Evolutionary conservation across 108 stramenopile genomes (phyloP).

Genomic region (Skeletonema grethae): DNA sequence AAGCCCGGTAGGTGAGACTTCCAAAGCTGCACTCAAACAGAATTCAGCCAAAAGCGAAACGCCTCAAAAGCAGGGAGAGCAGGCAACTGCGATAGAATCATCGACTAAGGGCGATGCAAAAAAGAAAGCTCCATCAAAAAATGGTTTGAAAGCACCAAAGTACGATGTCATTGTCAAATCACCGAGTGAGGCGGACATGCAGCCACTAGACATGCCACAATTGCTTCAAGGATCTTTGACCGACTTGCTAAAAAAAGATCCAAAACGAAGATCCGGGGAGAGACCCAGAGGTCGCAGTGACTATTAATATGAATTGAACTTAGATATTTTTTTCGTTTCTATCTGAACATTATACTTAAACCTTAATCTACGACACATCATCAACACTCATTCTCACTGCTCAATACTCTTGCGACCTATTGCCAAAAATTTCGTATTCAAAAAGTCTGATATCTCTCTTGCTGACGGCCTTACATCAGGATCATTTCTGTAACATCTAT

Average conservation of each 20-base stretch:
- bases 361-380: too few relatives aligned
- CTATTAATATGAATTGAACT: background rate
- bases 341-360: background rate
- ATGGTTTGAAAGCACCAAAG: conserved; percentile 2
- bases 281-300: background rate
- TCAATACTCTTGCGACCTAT: background rate
- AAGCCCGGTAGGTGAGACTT: background rate
- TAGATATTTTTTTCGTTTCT: background rate
- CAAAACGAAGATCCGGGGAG: background rate
- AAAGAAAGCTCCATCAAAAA: background rate
- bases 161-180: conserved; percentile 5
- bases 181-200: conserved; percentile 8
- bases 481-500: conserved; percentile 67
- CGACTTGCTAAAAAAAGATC: conserved; percentile 3
- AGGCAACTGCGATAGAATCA: background rate
- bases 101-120: background rate
- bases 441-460: conserved; percentile 49
- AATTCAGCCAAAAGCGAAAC: background rate
- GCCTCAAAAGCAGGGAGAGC: background rate
- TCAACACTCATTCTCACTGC: background rate
- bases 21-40: background rate
- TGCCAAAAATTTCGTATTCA: conserved; percentile 22
- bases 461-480: conserved; percentile 65
- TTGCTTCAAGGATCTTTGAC: conserved; percentile 7
- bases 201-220: conserved; percentile 4